Percentiles rank a stretch among this genome's conserved stretches.
phyloP scores from a whole-genome alignment of 306 rosid genomes.

The Lupinus albus region DNA sequence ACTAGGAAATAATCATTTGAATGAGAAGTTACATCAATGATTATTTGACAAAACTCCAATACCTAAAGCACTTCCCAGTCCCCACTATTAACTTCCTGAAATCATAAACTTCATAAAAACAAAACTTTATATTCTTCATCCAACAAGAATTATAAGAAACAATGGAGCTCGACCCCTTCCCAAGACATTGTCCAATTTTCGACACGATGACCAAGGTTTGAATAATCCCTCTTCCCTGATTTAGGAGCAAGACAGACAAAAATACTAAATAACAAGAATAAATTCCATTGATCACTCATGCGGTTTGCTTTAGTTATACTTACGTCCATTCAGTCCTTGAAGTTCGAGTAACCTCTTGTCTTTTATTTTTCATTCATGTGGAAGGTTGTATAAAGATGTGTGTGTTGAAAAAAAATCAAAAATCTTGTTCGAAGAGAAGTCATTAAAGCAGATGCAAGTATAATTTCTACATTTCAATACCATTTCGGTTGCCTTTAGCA shows the following conservation, averaged over 20 bases:
- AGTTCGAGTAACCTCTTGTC: neutral
- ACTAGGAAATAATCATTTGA: conserved; percentile 28
- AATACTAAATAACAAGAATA: neutral
- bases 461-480: neutral
- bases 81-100: conserved; percentile 4
- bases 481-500: neutral
- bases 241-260: conserved; percentile 1
- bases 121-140: conserved; percentile 6
- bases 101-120: conserved; percentile 26
- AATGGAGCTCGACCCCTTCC: neutral
- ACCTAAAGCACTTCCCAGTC: conserved; percentile 8
- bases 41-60: conserved; percentile 23
- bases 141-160: conserved; percentile 5
- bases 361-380: neutral
- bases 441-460: neutral
- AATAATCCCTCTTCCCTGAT: conserved; percentile 7
- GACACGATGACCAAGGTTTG: conserved; percentile 13
- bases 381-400: neutral
- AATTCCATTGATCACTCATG: conserved; percentile 5
- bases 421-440: neutral
- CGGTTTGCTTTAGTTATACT: conserved; percentile 5
- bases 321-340: neutral
- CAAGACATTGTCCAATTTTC: neutral
- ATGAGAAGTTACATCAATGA: conserved; percentile 2
- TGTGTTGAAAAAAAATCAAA: too few relatives aligned